Base-by-base conservation (phyloP, 345 rosid species). In the Microthlaspi erraticum region DNA sequence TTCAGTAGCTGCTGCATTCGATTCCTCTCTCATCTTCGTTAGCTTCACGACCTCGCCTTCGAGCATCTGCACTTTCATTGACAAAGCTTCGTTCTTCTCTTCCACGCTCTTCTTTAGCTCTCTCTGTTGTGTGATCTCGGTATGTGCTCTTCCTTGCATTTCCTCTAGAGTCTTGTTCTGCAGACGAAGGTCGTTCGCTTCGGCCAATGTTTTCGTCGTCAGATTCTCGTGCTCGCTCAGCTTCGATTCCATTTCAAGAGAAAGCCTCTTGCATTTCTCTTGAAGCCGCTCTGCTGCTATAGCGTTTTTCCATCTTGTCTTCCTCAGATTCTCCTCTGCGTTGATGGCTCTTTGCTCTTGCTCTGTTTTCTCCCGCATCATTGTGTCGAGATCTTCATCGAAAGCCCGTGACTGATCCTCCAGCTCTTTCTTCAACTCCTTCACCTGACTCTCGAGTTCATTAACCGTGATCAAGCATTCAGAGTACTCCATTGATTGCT, bases 301-400 rank as follows among this genome's bases (percentile, higher is more conserved):
- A 31, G 91, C 84, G 64, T 88, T 94, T 33, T 86, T 90, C 97
- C 85, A 87, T 75, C 92, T 88, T 6, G 86, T 81, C 54, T 83
- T 81, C 77, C 87, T 77, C 78, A 90, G 78, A 61, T 85, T 83
- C 74, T 92, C 99, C 82, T 94, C 99, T 49, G 99, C 92, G 63
- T 56, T 65, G 72, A 90, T 92, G 58, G 98, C 97, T 77, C 92
- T 88, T 59, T 92, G 89, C 80, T 94, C 97, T 79, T 88, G 88
- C 70, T 84, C 85, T 1, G 83, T 73, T 76, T 83, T 94, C 66
- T 79, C 87, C 23, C 17, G 54, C 66, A 79, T 88, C 82, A 85
- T 46, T 49, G 79, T 83, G 33, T 83, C 91, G 44, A 94, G 74
- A 66, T 89, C 97, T 68, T 84, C 88, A 75, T 90, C 88, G 75